These are phyloP conservation scores for sweet orange (Citrus sinensis) DNA, from an alignment of 345 rosid genomes.

Conservation along the genomic window DNA sequence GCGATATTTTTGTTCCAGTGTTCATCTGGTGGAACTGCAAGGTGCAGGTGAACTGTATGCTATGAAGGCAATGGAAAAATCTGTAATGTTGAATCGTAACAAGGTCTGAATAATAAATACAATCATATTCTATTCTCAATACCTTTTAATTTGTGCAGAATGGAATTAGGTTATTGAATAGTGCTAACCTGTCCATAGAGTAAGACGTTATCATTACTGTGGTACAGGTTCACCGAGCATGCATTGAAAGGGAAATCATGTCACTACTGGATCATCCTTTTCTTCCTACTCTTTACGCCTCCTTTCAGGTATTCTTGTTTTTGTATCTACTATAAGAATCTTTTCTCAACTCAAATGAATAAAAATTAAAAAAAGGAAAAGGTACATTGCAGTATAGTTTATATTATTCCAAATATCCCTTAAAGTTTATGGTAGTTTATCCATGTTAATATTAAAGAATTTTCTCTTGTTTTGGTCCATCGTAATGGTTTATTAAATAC, in stretches of 20 bases:
- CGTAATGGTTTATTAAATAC: not conserved
- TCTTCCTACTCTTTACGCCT: conserved; percentile 82
- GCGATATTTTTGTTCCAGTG: conserved; percentile 32
- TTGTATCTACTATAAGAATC: not conserved
- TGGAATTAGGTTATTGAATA: not conserved
- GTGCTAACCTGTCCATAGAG: not conserved
- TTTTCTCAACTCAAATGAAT: not conserved
- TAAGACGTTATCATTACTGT: not conserved
- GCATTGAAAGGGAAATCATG: conserved; percentile 91
- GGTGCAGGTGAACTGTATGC: conserved; percentile 76
- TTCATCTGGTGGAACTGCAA: conserved; percentile 88
- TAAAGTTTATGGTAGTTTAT: not conserved
- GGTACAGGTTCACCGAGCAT: conserved; percentile 86
- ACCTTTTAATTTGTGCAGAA: not conserved
- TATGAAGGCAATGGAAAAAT: conserved; percentile 98
- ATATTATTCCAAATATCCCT: not conserved
- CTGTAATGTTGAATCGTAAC: conserved; percentile 81
- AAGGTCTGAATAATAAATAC: conserved; percentile 45
- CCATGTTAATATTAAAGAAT: not conserved
- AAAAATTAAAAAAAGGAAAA: not conserved
- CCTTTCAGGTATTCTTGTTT: conserved; percentile 71
- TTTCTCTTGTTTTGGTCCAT: conserved; percentile 2
- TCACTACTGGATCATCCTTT: conserved; percentile 92
- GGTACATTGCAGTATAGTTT: not conserved
- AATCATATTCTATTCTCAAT: not conserved